These are phyloP conservation scores for Parachlorella kessleri DNA, from an alignment of 139 green algal species.

Conservation along the genomic window DNA sequence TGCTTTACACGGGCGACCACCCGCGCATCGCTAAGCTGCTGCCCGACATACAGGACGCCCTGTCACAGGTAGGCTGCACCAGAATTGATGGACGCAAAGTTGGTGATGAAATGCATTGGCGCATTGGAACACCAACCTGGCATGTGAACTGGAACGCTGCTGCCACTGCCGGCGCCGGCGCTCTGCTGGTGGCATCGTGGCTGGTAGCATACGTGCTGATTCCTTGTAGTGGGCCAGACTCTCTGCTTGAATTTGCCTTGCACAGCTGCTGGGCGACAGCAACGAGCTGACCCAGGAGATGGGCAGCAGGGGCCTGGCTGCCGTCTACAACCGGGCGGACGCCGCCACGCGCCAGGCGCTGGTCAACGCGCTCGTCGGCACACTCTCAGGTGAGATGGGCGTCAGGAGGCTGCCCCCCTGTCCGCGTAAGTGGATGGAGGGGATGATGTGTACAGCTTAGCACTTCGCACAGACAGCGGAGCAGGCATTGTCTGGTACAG, in stretches of 20 bases:
- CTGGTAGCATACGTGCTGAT: no score
- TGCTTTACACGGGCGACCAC: constrained; percentile 65
- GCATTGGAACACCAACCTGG: no score
- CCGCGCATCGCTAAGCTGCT: constrained; percentile 57
- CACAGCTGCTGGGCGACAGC: constrained; percentile 76
- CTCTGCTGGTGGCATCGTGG: no score
- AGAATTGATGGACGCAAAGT: no score
- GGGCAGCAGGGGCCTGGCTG: constrained; percentile 73
- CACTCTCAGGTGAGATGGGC: constrained; percentile 37
- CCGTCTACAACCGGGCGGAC: constrained; percentile 79
- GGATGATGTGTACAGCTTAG: background rate
- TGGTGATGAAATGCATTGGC: no score
- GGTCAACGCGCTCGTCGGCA: constrained; percentile 64
- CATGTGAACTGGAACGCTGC: no score
- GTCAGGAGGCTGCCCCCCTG: background rate
- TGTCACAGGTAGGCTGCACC: constrained; percentile 42
- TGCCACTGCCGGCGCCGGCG: no score
- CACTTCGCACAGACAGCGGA: no score
- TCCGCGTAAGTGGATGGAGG: background rate
- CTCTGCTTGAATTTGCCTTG: no score
- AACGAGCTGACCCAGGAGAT: constrained; percentile 79
- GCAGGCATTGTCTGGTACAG: no score
- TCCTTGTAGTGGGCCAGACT: no score
- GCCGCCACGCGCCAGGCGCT: constrained; percentile 57
- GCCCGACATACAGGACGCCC: constrained; percentile 63